Evolutionary conservation across 108 stramenopile genomes (phyloP).

Genomic region (Epithemia pelagica): DNA sequence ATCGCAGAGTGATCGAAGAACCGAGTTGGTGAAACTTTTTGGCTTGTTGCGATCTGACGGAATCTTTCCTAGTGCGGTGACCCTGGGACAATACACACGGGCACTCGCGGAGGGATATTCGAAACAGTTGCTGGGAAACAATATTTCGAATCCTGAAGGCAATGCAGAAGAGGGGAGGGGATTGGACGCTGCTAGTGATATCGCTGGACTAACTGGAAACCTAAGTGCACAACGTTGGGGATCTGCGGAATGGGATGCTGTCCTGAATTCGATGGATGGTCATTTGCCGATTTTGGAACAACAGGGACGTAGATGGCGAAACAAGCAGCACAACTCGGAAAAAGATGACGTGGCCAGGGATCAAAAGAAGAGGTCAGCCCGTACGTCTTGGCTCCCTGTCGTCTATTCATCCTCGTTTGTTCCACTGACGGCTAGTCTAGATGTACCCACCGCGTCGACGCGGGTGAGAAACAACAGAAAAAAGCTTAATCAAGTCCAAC

Average conservation of each 20-base stretch:
- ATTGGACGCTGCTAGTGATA: constrained; percentile 15
- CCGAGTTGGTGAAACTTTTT: constrained; percentile 72
- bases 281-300: constrained; percentile 50
- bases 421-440: constrained; percentile 1
- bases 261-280: constrained; percentile 46
- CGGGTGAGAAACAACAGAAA: too few species aligned
- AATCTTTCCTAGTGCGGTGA: constrained; percentile 79
- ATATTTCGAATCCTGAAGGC: constrained; percentile 17
- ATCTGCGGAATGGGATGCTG: constrained; percentile 7
- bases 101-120: constrained; percentile 86
- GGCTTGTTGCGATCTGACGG: constrained; percentile 73
- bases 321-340: constrained; percentile 4
- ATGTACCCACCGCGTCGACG: not conserved
- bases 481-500: constrained; percentile 13
- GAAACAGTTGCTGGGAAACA: constrained; percentile 32
- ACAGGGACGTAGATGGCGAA: constrained; percentile 65
- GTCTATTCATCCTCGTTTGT: constrained; percentile 63
- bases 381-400: constrained; percentile 60
- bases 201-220: too few species aligned
- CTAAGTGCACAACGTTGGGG: not conserved
- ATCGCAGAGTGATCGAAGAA: constrained; percentile 55
- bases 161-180: too few species aligned
- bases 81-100: constrained; percentile 79
- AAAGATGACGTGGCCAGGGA: not conserved
- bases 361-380: constrained; percentile 4